Conservation (phyloP, 306 rosid genomes). For the Ziziphus jujuba region DNA sequence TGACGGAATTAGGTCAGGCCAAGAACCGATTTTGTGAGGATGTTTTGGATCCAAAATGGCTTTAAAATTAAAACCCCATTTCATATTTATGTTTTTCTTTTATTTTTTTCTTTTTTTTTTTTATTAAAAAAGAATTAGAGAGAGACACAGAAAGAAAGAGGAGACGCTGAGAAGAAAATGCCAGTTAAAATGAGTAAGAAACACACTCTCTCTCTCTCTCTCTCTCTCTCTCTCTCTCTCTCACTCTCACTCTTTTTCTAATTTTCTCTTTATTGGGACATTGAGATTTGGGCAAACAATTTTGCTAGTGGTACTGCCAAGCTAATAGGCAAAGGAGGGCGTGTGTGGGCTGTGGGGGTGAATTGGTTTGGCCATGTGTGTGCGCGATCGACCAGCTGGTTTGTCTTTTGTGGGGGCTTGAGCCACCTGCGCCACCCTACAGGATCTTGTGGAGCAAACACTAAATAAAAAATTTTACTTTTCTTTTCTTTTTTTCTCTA, state of each 20-base stretch:
- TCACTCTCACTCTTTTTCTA: conserved; percentile 8
- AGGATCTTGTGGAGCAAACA: too few species aligned
- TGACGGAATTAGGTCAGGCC: conserved; percentile 18
- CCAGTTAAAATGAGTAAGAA: conserved; percentile 25
- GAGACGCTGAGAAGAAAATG: conserved; percentile 7
- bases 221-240: conserved; percentile 18
- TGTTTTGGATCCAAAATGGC: conserved; percentile 39
- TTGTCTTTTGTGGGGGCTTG: too few species aligned
- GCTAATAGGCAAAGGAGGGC: too few species aligned
- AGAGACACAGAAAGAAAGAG: not conserved
- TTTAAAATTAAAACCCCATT: conserved; percentile 19
- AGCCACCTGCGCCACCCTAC: too few species aligned
- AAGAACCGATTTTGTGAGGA: conserved; percentile 43
- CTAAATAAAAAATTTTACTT: too few species aligned
- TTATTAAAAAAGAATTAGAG: conserved; percentile 7
- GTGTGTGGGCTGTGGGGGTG: too few species aligned
- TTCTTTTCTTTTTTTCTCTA: too few species aligned
- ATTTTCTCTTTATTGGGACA: conserved; percentile 24
- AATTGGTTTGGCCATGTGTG: too few species aligned
- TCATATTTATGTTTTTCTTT: not conserved
- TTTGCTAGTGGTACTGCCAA: too few species aligned
- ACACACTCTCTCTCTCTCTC: conserved; percentile 11
- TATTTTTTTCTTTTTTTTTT: not conserved
- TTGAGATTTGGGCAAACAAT: conserved; percentile 51
- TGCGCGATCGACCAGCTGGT: too few species aligned